Percentiles rank a stretch among this genome's conserved stretches.
Conservation (phyloP, 2,329 filamentous ascomycete genomes). For the Harringtonia lauricola region DNA sequence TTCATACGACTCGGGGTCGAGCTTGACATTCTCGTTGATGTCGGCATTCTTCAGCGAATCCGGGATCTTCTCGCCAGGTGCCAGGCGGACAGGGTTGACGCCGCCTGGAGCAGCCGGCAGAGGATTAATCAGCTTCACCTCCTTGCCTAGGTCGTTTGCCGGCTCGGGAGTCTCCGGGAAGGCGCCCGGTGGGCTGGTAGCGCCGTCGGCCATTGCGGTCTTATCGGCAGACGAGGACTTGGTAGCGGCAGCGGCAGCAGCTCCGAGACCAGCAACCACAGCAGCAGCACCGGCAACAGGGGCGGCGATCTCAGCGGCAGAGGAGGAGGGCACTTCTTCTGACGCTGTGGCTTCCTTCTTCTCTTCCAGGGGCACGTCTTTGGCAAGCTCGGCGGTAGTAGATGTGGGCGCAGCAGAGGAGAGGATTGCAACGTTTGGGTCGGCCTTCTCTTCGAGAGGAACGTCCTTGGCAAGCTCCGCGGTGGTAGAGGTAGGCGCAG, state of each 20-base stretch:
- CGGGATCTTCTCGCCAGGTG: conserved; percentile 73
- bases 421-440: background rate
- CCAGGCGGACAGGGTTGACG: conserved; percentile 71
- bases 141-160: conserved; percentile 34
- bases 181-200: conserved; percentile 23
- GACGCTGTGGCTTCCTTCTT: background rate
- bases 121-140: conserved; percentile 44
- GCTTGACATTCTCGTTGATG: conserved; percentile 58
- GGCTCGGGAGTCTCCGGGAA: conserved; percentile 36
- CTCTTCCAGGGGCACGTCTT: conserved; percentile 1
- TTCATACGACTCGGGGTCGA: conserved; percentile 81
- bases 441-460: background rate
- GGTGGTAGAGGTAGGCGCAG: background rate
- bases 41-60: conserved; percentile 57
- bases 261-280: conserved; percentile 2
- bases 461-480: background rate
- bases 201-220: background rate
- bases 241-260: background rate
- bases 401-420: background rate
- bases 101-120: conserved; percentile 50
- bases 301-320: conserved; percentile 1
- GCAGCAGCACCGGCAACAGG: conserved; percentile 5
- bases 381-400: background rate
- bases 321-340: background rate
- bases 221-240: background rate